Base-by-base conservation (phyloP, 805 yeast genomes). In the Candida odintsovae region DNA sequence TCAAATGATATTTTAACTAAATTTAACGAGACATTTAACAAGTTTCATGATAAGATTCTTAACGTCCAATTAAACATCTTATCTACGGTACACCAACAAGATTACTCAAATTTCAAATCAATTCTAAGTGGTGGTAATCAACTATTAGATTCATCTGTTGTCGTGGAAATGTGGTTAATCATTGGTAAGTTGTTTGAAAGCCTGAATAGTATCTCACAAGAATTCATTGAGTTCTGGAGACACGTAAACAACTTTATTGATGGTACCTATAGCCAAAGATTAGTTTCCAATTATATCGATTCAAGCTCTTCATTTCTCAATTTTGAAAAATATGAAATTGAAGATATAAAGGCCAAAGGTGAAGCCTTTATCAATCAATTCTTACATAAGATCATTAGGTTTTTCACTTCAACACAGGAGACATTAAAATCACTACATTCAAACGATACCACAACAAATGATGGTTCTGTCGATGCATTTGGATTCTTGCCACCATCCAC, bases 401-500 rank as follows among this genome's bases (percentile, higher is more conserved):
- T 71, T 31, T 69, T 71, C 52, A 54, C 55, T 26, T 63, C 74
- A 3, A 61, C 71, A 1, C 62, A 59, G 28, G 54, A 53, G 3
- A 49, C 55, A 7, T 41, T 53, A 8, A 51, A 51, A 41, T 41
- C 44, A 6, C 40, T 56, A 0, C 44, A 42, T 9, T 13, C 47
- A 12, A 48, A 45, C 12, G 47, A 52, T 16, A 50, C 47, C 4
- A 47, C 46, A 7, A 50, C 57, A 33, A 64, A 55, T 12, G 53
- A 62, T 11, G 70, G 69, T 6, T 39, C 56, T 1, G 59, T 69
- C 1, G 40, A 52, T 7, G 63, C 65, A 31, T 77, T 69, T 59
- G 82, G 83, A 1, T 82, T 80, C 55, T 58, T 83, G 20, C 90
- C 92, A 3, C 82, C 83, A 1, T 69, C 70, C 45, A 71, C 89